phyloP scores from a whole-genome alignment of 345 rosid species.

The Physaria fendleri region DNA sequence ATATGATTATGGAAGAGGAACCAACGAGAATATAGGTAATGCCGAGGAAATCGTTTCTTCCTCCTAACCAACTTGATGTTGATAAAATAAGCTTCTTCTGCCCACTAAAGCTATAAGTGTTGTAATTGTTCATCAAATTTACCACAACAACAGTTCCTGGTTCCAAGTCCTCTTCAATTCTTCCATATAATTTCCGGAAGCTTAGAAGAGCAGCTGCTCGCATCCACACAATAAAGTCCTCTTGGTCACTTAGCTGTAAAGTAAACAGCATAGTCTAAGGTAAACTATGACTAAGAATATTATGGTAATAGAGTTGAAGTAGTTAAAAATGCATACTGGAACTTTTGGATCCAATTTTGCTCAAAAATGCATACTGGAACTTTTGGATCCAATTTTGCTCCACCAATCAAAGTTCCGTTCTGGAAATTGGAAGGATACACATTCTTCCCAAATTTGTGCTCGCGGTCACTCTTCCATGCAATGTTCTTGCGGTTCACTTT shows the following conservation, averaged over 20 bases:
- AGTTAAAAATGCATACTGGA: slow-evolving; percentile 44
- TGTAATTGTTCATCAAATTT: slow-evolving; percentile 63
- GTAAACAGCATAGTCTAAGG: slow-evolving; percentile 10
- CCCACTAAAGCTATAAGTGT: slow-evolving; percentile 79
- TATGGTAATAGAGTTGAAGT: neutral
- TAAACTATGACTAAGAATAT: neutral
- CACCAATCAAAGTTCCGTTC: slow-evolving; percentile 69
- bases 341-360: slow-evolving; percentile 51
- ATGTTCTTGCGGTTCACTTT: slow-evolving; percentile 53
- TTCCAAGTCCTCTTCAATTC: slow-evolving; percentile 69
- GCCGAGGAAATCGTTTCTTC: slow-evolving; percentile 82
- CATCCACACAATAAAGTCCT: slow-evolving; percentile 89
- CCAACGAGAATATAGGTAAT: slow-evolving; percentile 61
- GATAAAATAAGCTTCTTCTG: slow-evolving; percentile 73
- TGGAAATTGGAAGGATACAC: slow-evolving; percentile 76
- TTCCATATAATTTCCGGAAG: slow-evolving; percentile 73
- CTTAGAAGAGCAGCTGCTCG: slow-evolving; percentile 77
- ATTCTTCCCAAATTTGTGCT: slow-evolving; percentile 68
- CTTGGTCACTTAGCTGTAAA: slow-evolving; percentile 64
- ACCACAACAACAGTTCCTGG: slow-evolving; percentile 48
- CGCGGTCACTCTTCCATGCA: slow-evolving; percentile 80
- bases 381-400: slow-evolving; percentile 55
- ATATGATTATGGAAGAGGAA: slow-evolving; percentile 46
- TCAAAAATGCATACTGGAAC: slow-evolving; percentile 53
- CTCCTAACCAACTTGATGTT: slow-evolving; percentile 78